Evolutionary conservation across 176 grass and related monocot genomes (phyloP), one percentile per base, ranked within the genome.

Genomic region (Urochloa ruziziensis): DNA sequence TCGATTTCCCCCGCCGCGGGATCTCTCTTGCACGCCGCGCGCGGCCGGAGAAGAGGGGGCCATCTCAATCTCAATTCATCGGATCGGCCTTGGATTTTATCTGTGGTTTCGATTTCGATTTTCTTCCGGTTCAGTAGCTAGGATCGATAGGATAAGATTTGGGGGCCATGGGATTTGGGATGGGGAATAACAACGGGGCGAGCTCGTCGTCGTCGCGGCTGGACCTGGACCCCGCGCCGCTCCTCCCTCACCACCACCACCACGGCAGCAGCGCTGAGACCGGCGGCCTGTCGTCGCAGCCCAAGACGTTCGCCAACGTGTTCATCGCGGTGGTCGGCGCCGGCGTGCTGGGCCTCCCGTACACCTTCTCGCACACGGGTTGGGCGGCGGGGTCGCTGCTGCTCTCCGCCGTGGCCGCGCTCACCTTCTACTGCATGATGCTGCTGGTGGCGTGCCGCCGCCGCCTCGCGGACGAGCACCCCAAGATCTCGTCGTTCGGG

Each of bases 381-480:
- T 99, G 96, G 96, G 89, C 85, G 1, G 73, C 96, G 76, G 96
- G 96, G 23, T 65, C 81, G 13, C 61, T 94, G 27, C 77, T 96
- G 24, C 89, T 99, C n/a, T 74, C 88, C 42, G 29, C 80, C 48
- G 83, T 99, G 19, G 88, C 96, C 10, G 77, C 73, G 69, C 83
- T 96, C 62, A 96, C 96, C 71, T 99, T 94, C 89, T 83, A 99
- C 85, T 99, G 96, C 83, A 99, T 99, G 96, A 90, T 99, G 91
- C 93, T 99, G 56, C 87, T 99, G 34, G 96, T 98, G 24, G 77
- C 77, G 70, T 94, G 87, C 61, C 96, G 96, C 71, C 93, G 89
- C 75, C 87, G 85, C 59, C 29, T 98, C 53, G 86, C 67, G 3
- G 80, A 90, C 84, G 88, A 86, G 49, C 84, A 87, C 48, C 59